These are phyloP conservation scores for Conringia planisiliqua DNA, from an alignment of 345 rosid species.

Conservation along the genomic window DNA sequence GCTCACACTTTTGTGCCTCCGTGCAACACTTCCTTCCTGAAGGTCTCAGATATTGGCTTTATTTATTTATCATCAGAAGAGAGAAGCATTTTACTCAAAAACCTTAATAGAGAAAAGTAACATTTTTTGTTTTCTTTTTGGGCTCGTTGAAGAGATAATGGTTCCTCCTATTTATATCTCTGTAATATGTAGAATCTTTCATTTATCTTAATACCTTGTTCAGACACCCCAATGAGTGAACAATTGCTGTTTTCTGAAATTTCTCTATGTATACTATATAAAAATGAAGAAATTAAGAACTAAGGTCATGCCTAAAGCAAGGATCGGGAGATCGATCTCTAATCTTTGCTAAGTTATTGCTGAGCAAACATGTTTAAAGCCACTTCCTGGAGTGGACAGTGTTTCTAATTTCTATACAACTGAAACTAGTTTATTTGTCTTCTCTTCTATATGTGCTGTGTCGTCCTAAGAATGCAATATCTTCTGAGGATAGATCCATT, in stretches of 20 bases:
- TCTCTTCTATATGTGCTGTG: conserved; percentile 36
- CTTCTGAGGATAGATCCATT: too few relatives aligned
- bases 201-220: conserved; percentile 18
- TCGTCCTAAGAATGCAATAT: too few relatives aligned
- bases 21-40: too few relatives aligned
- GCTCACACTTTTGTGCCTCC: too few relatives aligned
- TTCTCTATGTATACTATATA: too few relatives aligned
- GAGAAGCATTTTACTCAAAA: conserved; percentile 29
- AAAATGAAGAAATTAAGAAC: background rate
- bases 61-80: too few relatives aligned
- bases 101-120: conserved; percentile 26
- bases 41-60: too few relatives aligned
- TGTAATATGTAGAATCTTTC: conserved; percentile 24
- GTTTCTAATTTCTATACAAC: too few relatives aligned
- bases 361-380: conserved; percentile 6
- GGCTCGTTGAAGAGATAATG: conserved; percentile 26
- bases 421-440: background rate
- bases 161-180: conserved; percentile 19
- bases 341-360: background rate
- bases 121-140: conserved; percentile 14
- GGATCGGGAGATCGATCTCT: background rate
- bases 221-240: too few relatives aligned
- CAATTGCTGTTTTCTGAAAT: background rate
- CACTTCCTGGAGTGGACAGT: conserved; percentile 7
- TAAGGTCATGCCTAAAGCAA: background rate